Evolutionary conservation across 352 stramenopile species (phyloP), one percentile per base, ranked within the genome.

Genomic region (Phytopythium mirpurense): DNA sequence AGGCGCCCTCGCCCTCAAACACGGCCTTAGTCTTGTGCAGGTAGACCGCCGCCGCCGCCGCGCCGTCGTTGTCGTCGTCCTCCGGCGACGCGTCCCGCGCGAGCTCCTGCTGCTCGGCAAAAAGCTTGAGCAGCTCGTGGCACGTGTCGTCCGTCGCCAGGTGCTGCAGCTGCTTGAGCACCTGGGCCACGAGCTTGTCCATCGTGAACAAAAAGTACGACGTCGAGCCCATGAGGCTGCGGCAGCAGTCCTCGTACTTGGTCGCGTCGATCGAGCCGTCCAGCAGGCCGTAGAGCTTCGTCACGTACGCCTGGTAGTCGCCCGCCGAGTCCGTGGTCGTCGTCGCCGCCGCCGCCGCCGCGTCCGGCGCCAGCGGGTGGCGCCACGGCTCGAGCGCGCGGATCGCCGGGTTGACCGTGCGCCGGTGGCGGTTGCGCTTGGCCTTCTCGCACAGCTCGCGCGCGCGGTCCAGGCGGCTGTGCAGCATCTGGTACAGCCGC

Each of bases 181-280:
- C 70, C 14, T 79, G 69, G 14, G 78, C 64, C 54, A 96, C 81
- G 27, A 97, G 68, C 57, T 96, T 96, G 59, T 97, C 88, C 72
- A 97, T 90, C 8, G 88, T 97, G 61, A 96, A 97, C 34, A 97
- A 55, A 41, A 96, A 92, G 58, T 95, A 97, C 5, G 86, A 93
- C 19, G 81, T 91, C 16, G 88, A 91, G 19, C 88, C 88, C 79
- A 96, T 93, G 16, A 96, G 72, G 31, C 76, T 87, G 40, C 88
- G 75, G 51, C 88, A 97, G 34, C 77, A 86, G 60, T 96, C 88
- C 60, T 97, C 88, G 48, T 92, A 93, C 73, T 91, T 89, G 42
- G 80, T 81, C 54, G 70, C 92, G 60, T 96, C 88, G 19, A 96
- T 83, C 32, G 77, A 92, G 12, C 81, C 80, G 54, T 96, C 86